Evolutionary conservation across 1,139 yeast species (phyloP).

Genomic region (Scheffersomyces quercinus): DNA sequence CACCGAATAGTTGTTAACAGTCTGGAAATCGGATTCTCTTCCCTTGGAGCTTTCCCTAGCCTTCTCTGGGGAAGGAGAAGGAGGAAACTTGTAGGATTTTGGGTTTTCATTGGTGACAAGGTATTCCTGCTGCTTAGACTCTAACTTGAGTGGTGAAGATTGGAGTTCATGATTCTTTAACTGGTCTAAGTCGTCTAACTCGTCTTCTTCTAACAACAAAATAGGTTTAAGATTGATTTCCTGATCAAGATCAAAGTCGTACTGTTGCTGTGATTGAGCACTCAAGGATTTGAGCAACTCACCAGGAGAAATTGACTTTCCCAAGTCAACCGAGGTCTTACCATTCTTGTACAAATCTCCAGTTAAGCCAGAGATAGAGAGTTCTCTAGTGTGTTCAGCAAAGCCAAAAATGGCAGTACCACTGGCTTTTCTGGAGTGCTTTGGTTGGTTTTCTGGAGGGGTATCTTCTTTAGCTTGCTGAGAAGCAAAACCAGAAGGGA

Average conservation of each 20-base stretch:
- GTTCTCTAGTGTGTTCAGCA: slow-evolving; percentile 52
- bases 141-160: slow-evolving; percentile 8
- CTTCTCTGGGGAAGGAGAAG: slow-evolving; percentile 28
- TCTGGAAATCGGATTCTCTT: slow-evolving; percentile 10
- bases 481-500: slow-evolving; percentile 31
- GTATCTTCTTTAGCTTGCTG: slow-evolving; percentile 1
- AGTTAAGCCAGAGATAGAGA: slow-evolving; percentile 46
- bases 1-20: slow-evolving; percentile 39
- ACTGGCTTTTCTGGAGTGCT: slow-evolving; percentile 44
- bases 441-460: slow-evolving; percentile 8
- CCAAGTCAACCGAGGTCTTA: slow-evolving; percentile 21
- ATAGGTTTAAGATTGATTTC: slow-evolving; percentile 18
- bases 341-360: slow-evolving; percentile 19
- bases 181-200: slow-evolving; percentile 20
- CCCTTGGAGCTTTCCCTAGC: slow-evolving; percentile 4
- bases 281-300: slow-evolving; percentile 28
- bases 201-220: slow-evolving; percentile 31
- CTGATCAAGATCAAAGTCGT: slow-evolving; percentile 19
- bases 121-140: slow-evolving; percentile 29
- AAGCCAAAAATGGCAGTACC: slow-evolving; percentile 70
- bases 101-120: slow-evolving; percentile 42
- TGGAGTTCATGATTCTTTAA: slow-evolving; percentile 8
- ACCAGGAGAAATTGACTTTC: slow-evolving; percentile 37
- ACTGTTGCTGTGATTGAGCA: slow-evolving; percentile 8
- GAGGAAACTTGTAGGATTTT: slow-evolving; percentile 51